These are phyloP conservation scores for Wallacemonas sp. DNA, from an alignment of 208 protist genomes.

Conservation along the genomic window DNA sequence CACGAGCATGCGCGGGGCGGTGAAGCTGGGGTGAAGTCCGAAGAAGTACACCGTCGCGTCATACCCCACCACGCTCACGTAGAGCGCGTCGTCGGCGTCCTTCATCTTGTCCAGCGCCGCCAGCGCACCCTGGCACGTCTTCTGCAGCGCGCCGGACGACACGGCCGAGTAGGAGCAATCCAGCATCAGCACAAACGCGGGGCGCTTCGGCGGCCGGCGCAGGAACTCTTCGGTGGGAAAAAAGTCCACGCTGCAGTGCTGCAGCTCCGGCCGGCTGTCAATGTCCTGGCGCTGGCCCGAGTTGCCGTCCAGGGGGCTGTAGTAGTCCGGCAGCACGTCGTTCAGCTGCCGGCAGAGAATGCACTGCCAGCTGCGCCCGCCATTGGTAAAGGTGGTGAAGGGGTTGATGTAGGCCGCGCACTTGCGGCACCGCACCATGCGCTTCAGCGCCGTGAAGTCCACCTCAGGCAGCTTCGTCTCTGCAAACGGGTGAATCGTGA, in stretches of 20 bases:
- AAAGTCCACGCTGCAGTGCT: conserved; percentile 91
- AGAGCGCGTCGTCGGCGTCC: conserved; percentile 80
- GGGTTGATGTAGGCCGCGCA: conserved; percentile 98
- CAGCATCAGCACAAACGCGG: conserved; percentile 94
- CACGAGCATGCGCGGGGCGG: conserved; percentile 87
- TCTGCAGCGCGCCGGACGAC: conserved; percentile 78
- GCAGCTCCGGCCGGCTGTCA: conserved; percentile 86
- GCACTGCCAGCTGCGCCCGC: conserved; percentile 94
- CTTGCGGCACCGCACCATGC: conserved; percentile 77
- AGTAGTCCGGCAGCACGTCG: conserved; percentile 76
- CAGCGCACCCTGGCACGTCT: conserved; percentile 69
- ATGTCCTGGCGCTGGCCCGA: conserved; percentile 87
- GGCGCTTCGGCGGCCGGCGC: conserved; percentile 86
- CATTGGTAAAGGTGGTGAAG: conserved; percentile 95
- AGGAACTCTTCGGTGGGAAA: conserved; percentile 96
- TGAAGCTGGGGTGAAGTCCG: conserved; percentile 68
- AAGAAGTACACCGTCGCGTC: conserved; percentile 94
- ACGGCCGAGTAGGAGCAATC: conserved; percentile 94
- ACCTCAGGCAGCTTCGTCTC: conserved; percentile 62
- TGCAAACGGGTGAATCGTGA: conserved; percentile 79
- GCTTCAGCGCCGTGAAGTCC: conserved; percentile 61
- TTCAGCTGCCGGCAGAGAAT: conserved; percentile 94
- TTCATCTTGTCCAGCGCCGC: conserved; percentile 70
- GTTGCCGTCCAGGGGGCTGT: conserved; percentile 75
- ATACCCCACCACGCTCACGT: conserved; percentile 82